Conservation (phyloP, 2,329 filamentous ascomycete genomes). For the Alternaria sp. region DNA sequence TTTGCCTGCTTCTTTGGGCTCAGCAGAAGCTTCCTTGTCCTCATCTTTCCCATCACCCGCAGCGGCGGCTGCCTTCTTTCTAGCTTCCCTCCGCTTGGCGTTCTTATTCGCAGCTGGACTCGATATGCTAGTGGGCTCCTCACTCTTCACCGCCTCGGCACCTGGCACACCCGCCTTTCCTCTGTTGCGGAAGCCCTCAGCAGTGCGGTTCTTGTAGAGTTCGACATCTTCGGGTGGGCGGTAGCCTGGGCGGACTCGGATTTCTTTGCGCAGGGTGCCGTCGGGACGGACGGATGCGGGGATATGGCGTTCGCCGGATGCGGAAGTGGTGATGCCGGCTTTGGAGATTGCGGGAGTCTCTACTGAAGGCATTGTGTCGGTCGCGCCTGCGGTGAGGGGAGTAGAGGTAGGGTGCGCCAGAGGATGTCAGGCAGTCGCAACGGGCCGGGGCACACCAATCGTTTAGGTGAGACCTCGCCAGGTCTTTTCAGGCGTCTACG, state of each 20-base stretch:
- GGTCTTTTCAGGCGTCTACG: not conserved
- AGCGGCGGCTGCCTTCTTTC: constrained; percentile 60
- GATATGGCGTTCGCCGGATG: constrained; percentile 83
- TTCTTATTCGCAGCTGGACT: constrained; percentile 76
- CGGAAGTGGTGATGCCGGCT: constrained; percentile 70
- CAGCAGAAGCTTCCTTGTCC: constrained; percentile 47
- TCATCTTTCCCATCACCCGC: constrained; percentile 59
- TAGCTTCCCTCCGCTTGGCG: constrained; percentile 75
- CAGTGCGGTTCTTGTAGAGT: constrained; percentile 91
- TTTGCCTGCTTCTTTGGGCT: constrained; percentile 26
- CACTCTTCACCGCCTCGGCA: constrained; percentile 61
- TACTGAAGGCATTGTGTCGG: constrained; percentile 39
- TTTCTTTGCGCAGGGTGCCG: constrained; percentile 90
- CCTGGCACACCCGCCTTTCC: constrained; percentile 75
- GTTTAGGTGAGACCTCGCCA: not conserved
- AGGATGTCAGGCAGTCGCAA: constrained; percentile 1
- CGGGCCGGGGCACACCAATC: not conserved
- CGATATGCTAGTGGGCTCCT: constrained; percentile 55
- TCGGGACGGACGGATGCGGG: constrained; percentile 86
- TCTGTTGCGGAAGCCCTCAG: constrained; percentile 82
- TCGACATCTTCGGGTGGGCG: constrained; percentile 94
- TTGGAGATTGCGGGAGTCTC: constrained; percentile 45
- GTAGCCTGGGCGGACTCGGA: constrained; percentile 92
- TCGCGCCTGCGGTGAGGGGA: not conserved
- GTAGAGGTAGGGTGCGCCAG: constrained; percentile 3